phyloP scores from a whole-genome alignment of 345 rosid genomes.

The Bruguiera parviflora region DNA sequence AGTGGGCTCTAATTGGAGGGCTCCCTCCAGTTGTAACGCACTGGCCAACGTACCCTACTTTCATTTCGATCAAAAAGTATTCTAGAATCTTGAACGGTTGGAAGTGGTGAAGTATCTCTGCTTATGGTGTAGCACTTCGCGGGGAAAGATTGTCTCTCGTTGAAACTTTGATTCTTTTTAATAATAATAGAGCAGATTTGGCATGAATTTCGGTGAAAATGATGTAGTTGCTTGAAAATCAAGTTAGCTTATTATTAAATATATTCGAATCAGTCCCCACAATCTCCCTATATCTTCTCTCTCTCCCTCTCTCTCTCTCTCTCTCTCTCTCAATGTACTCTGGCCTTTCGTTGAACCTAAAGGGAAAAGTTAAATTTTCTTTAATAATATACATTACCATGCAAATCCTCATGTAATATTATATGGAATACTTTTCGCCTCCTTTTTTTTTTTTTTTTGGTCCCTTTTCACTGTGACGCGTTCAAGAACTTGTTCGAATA shows the following conservation, averaged over 20 bases:
- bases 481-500: no score
- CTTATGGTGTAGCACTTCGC: background rate
- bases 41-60: background rate
- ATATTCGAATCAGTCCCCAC: conserved; percentile 29
- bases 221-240: conserved; percentile 28
- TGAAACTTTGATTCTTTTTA: background rate
- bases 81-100: no score
- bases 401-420: background rate
- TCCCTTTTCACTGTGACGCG: no score
- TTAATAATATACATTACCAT: background rate
- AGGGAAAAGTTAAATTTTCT: background rate
- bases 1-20: no score
- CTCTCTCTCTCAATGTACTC: background rate
- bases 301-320: background rate
- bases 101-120: background rate
- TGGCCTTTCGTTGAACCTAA: conserved; percentile 3
- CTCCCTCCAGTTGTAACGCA: background rate
- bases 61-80: no score
- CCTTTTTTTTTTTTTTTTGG: no score
- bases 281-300: background rate
- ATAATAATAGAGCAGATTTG: background rate
- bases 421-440: background rate
- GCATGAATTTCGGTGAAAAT: conserved; percentile 11
- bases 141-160: background rate
- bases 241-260: conserved; percentile 25